A percentile compares a stretch with the other conserved stretches of the same genome.
Conservation (phyloP, 1,284 basidiomycete species). For the Ceratobasidium sp. region DNA sequence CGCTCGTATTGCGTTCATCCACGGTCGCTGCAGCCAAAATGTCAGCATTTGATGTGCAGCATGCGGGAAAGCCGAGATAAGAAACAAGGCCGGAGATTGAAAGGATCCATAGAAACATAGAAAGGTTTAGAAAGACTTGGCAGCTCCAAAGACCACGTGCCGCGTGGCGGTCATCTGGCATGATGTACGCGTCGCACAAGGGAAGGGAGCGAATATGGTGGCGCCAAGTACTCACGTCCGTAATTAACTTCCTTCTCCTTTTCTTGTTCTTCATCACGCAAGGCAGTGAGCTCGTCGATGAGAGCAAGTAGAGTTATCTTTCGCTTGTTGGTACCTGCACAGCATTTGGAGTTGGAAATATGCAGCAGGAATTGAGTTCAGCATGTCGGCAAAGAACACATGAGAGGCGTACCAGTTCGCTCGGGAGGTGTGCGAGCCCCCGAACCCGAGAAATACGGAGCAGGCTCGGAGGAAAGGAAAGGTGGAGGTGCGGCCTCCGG, state of each 20-base stretch:
- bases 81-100: not conserved
- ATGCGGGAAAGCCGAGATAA: not conserved
- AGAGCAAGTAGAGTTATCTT: constrained; percentile 70
- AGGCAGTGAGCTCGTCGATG: constrained; percentile 61
- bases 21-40: not conserved
- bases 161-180: not conserved
- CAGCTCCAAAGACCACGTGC: constrained; percentile 12
- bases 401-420: not conserved
- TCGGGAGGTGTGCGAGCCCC: constrained; percentile 22
- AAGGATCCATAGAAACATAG: not conserved
- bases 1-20: not conserved
- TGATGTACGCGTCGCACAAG: constrained; percentile 15
- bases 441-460: constrained; percentile 10
- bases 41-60: not conserved
- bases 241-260: constrained; percentile 45
- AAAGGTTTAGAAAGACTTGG: constrained; percentile 4
- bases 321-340: constrained; percentile 49
- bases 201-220: not conserved
- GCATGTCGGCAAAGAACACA: not conserved
- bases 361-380: not conserved
- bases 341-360: not conserved
- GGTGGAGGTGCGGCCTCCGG: not conserved
- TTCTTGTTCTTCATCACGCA: constrained; percentile 53
- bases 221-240: constrained; percentile 13
- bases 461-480: constrained; percentile 12